Conservation (phyloP, 305 asterid genomes). For the Solanum hybrid region DNA sequence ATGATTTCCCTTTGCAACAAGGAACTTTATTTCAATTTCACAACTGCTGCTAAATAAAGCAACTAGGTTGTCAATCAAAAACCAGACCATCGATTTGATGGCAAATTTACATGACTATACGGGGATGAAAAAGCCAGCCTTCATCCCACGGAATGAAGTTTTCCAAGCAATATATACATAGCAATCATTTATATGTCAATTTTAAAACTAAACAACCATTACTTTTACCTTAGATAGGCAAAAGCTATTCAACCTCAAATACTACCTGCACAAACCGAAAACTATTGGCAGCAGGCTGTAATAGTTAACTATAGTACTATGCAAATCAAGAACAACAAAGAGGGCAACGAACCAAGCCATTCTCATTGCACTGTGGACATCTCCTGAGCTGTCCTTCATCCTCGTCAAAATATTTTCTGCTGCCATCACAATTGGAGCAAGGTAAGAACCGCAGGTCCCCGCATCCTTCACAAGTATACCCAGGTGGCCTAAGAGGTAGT, state of each 20-base stretch:
- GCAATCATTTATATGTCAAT: neutral
- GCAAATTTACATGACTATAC: neutral
- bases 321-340: constrained; percentile 42
- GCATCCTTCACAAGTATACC: constrained; percentile 50
- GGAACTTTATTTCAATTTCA: constrained; percentile 1
- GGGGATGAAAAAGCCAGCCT: neutral
- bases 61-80: constrained; percentile 3
- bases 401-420: constrained; percentile 71
- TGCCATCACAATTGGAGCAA: constrained; percentile 62
- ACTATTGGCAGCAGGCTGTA: constrained; percentile 1
- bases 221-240: neutral
- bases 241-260: neutral
- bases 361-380: constrained; percentile 67
- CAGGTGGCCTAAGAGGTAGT: constrained; percentile 33
- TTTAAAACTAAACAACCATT: neutral
- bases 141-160: neutral
- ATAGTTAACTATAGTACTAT: neutral
- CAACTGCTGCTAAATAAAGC: neutral
- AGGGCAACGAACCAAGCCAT: constrained; percentile 69
- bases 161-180: neutral
- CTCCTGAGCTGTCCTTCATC: constrained; percentile 44
- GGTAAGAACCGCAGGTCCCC: constrained; percentile 65
- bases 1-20: neutral
- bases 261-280: constrained; percentile 4
- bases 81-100: neutral